Conservation (phyloP, 2,329 filamentous ascomycete genomes). For the Cordyceps fumosorosea region DNA sequence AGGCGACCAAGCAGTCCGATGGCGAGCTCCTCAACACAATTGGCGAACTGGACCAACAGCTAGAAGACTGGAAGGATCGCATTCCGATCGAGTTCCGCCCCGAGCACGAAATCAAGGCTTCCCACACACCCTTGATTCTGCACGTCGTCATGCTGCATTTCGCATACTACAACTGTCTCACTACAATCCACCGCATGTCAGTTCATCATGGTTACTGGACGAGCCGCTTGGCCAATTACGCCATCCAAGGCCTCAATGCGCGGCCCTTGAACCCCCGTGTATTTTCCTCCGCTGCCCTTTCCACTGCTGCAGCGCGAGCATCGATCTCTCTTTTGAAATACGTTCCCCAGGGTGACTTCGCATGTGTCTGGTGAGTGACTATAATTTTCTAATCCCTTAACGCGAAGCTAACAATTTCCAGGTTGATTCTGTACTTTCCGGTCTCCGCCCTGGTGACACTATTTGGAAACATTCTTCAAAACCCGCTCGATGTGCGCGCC, state of each 20-base stretch:
- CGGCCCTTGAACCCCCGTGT: constrained; percentile 87
- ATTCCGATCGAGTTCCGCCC: constrained; percentile 96
- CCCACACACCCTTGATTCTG: constrained; percentile 86
- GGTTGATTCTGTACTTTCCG: constrained; percentile 92
- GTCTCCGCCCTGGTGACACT: constrained; percentile 91
- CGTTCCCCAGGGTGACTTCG: constrained; percentile 89
- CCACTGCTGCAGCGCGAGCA: constrained; percentile 84
- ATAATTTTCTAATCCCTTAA: not conserved
- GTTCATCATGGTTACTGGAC: constrained; percentile 99
- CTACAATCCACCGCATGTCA: constrained; percentile 97
- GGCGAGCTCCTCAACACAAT: constrained; percentile 93
- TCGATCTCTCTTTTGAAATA: constrained; percentile 94
- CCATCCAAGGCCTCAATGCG: constrained; percentile 88
- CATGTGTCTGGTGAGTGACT: constrained; percentile 77
- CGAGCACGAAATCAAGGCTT: constrained; percentile 90
- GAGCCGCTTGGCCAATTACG: constrained; percentile 86
- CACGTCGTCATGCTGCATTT: constrained; percentile 94
- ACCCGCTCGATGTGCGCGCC: constrained; percentile 81
- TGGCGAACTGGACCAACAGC: constrained; percentile 79
- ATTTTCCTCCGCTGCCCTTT: constrained; percentile 87
- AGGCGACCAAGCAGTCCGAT: constrained; percentile 83
- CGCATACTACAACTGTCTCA: constrained; percentile 95
- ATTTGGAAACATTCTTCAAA: constrained; percentile 94
- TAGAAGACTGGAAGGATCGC: constrained; percentile 94
- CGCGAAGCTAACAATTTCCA: constrained; percentile 28